Conservation (phyloP, 2,329 filamentous ascomycete genomes). For the Phialemoniopsis sp. region DNA sequence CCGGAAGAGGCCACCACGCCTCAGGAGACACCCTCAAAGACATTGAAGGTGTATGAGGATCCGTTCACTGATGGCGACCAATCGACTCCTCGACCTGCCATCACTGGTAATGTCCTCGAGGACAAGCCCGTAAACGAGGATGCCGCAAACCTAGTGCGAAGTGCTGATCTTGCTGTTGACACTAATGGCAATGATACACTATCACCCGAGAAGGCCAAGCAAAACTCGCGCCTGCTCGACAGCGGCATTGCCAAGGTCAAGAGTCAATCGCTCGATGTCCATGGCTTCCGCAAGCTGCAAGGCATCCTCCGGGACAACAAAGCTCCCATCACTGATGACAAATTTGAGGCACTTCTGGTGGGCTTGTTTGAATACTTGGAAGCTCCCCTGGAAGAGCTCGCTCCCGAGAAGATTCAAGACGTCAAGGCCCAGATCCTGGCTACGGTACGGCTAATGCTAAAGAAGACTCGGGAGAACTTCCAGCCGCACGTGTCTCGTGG, state of each 20-base stretch:
- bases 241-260: constrained; percentile 73
- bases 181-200: constrained; percentile 5
- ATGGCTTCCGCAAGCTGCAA: constrained; percentile 76
- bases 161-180: constrained; percentile 7
- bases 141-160: constrained; percentile 24
- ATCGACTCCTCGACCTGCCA: constrained; percentile 37
- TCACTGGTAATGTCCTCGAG: constrained; percentile 50
- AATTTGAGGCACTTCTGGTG: constrained; percentile 62
- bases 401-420: constrained; percentile 64
- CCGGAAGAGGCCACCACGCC: constrained; percentile 5
- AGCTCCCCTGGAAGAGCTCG: constrained; percentile 47
- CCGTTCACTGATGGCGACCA: constrained; percentile 49
- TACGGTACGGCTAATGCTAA: constrained; percentile 69
- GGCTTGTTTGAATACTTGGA: constrained; percentile 72
- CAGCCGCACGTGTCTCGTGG: constrained; percentile 64
- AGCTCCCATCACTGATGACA: constrained; percentile 60
- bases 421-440: constrained; percentile 71
- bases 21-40: constrained; percentile 23
- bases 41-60: constrained; percentile 59
- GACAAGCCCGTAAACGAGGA: constrained; percentile 59
- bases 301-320: constrained; percentile 66
- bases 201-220: constrained; percentile 50
- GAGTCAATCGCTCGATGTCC: constrained; percentile 69
- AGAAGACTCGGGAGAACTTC: constrained; percentile 62
- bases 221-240: constrained; percentile 60